Base-by-base conservation (phyloP, 768 basidiomycete genomes). In the Sporobolomyces roseus region DNA sequence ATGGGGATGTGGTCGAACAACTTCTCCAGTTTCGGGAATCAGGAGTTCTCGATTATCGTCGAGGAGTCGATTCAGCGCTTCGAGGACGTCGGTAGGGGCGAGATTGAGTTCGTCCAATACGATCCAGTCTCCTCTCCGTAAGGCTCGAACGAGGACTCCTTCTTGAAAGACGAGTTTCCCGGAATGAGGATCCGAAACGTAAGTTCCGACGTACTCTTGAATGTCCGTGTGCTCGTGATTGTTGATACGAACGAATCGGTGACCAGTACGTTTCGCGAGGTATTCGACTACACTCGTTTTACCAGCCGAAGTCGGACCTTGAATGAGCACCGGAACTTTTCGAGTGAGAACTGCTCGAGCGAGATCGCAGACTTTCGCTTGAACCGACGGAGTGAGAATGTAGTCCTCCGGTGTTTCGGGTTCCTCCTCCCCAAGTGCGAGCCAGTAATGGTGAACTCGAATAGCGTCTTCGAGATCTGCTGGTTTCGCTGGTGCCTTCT, bases 201-300 rank as follows among this genome's bases (percentile, higher is more conserved):
- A 99, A 0, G 92, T 92, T 4, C 96, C 96, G 52, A 98, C 83
- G 76, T 99, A 99, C 77, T 99, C 96, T 76, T 99, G 96, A 56
- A 99, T 96, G 77, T 99, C 96, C 8, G 96, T 99, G 76, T 98
- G 96, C 71, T 99, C 96, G 80, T 99, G 96, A 75, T 99, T 99
- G 81, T 99, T 99, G 83, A 99, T 97, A 46, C 96, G 90, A 35
- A 99, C 87, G 78, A 97, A 98, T 41, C 84, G 86, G 81, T 99
- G 96, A 0, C 96, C 94, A 0, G 93, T 96, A 63, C 89, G 84
- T 68, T 85, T 85, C 8, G 96, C 94, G 33, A 99, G 84, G 78
- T 93, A 98, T 79, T 97, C 93, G 51, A 99, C 86, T 1, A 94
- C 90, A 74, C 91, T 93, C 3, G 96, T 99, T 82, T 99, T 99